Conservation (phyloP, 441 rosid genomes). For the Corymbia calophylla region DNA sequence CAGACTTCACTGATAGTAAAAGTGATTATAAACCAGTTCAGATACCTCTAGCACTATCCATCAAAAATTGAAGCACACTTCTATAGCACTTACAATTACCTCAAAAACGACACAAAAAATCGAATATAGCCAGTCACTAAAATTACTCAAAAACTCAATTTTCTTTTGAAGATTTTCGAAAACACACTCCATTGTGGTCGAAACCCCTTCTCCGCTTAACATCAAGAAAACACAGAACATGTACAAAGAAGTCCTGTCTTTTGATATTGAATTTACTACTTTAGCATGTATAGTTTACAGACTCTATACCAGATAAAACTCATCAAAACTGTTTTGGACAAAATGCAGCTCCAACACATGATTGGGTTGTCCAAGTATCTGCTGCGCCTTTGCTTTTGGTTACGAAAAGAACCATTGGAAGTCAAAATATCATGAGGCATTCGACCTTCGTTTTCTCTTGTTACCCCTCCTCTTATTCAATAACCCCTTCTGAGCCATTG, state of each 20-base stretch:
- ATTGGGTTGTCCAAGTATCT: neutral
- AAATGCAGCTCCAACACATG: neutral
- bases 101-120: neutral
- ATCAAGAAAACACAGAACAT: neutral
- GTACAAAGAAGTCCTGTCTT: neutral
- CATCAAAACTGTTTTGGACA: neutral
- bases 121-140: neutral
- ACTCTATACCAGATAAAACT: neutral
- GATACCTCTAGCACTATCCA: neutral
- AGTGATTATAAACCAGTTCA: neutral
- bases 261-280: neutral
- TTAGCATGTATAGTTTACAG: neutral
- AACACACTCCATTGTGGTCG: neutral
- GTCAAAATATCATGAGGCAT: neutral
- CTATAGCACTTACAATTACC: neutral
- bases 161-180: neutral
- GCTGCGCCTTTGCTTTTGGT: neutral
- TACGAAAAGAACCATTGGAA: neutral
- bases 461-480: slow-evolving; percentile 38
- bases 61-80: neutral
- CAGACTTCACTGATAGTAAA: neutral
- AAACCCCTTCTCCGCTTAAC: neutral
- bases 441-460: slow-evolving; percentile 21
- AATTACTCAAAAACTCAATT: neutral
- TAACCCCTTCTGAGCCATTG: slow-evolving; percentile 60